Evolutionary conservation across 2,329 filamentous ascomycete genomes (phyloP).

Genomic region (Knufia petricola): DNA sequence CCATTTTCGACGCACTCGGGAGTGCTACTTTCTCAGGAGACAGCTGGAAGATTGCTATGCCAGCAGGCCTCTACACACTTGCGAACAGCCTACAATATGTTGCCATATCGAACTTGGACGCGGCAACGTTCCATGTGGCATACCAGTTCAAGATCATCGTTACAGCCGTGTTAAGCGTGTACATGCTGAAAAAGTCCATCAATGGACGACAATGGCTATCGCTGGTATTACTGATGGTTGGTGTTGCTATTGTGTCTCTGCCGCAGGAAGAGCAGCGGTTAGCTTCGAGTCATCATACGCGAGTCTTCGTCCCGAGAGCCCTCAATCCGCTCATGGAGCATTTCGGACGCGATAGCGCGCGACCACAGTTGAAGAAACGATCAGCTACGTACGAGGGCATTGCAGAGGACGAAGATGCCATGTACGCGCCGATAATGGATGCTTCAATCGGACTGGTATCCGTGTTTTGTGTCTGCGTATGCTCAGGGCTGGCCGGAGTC

Average conservation of each 20-base stretch:
- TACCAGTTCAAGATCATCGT: constrained; percentile 93
- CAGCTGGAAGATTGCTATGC: constrained; percentile 89
- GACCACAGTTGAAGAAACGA: constrained; percentile 48
- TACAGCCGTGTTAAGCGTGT: constrained; percentile 76
- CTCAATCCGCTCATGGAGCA: constrained; percentile 65
- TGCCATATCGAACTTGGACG: constrained; percentile 80
- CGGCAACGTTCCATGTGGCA: constrained; percentile 85
- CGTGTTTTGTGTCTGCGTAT: constrained; percentile 64
- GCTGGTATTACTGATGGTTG: constrained; percentile 66
- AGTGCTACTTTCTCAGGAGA: constrained; percentile 77
- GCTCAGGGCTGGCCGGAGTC: constrained; percentile 73
- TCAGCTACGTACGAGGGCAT: constrained; percentile 91
- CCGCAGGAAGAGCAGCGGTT: constrained; percentile 51
- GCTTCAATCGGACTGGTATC: constrained; percentile 68
- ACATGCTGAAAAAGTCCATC: constrained; percentile 62
- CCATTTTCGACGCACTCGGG: constrained; percentile 70
- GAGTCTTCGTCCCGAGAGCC: constrained; percentile 64
- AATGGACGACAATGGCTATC: constrained; percentile 69
- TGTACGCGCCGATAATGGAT: constrained; percentile 55
- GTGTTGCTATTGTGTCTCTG: constrained; percentile 77
- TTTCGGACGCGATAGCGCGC: constrained; percentile 36
- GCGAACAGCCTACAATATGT: constrained; percentile 93
- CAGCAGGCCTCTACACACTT: constrained; percentile 77
- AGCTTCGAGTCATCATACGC: constrained; percentile 46
- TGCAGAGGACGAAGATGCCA: constrained; percentile 46